A percentile compares a stretch with the other conserved stretches of the same genome.
These are phyloP conservation scores for Exophiala phaeomuriformis DNA, from an alignment of 2,329 filamentous ascomycete species.

Conservation along the genomic window DNA sequence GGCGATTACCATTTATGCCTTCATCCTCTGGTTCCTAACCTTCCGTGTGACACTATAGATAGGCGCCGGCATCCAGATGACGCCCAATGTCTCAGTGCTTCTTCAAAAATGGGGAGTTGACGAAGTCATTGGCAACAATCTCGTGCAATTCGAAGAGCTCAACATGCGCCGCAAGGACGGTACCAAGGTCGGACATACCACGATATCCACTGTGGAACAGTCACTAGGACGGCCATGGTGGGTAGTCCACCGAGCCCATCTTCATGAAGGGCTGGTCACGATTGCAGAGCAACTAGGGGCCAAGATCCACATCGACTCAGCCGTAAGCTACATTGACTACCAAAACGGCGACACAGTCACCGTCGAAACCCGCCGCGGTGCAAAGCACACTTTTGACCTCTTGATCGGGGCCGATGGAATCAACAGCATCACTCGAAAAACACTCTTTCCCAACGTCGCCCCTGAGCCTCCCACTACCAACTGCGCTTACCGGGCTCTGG, in stretches of 20 bases:
- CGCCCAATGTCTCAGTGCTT: conserved; percentile 29
- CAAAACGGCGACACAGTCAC: conserved; percentile 9
- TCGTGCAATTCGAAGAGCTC: conserved; percentile 37
- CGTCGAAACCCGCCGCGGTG: conserved; percentile 23
- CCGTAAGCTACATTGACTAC: conserved; percentile 33
- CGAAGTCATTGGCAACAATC: conserved; percentile 36
- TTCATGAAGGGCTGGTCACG: conserved; percentile 40
- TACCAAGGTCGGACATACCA: conserved; percentile 34
- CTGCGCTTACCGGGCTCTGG: conserved; percentile 41
- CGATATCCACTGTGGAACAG: conserved; percentile 11
- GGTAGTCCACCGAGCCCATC: conserved; percentile 43
- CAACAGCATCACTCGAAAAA: conserved; percentile 34
- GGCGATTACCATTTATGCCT: too few species aligned
- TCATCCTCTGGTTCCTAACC: too few species aligned
- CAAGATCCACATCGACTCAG: conserved; percentile 33
- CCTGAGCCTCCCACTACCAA: conserved; percentile 37
- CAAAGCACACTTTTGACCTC: conserved; percentile 32
- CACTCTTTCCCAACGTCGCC: conserved; percentile 37
- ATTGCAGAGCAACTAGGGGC: conserved; percentile 37
- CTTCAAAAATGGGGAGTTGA: conserved; percentile 37
- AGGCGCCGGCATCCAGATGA: conserved; percentile 27
- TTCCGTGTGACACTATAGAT: conserved; percentile 28
- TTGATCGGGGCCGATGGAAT: conserved; percentile 40
- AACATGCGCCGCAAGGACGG: conserved; percentile 33
- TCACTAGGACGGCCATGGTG: conserved; percentile 20